Conservation (phyloP, 305 asterid genomes). For the Stenogyne calaminthoides region DNA sequence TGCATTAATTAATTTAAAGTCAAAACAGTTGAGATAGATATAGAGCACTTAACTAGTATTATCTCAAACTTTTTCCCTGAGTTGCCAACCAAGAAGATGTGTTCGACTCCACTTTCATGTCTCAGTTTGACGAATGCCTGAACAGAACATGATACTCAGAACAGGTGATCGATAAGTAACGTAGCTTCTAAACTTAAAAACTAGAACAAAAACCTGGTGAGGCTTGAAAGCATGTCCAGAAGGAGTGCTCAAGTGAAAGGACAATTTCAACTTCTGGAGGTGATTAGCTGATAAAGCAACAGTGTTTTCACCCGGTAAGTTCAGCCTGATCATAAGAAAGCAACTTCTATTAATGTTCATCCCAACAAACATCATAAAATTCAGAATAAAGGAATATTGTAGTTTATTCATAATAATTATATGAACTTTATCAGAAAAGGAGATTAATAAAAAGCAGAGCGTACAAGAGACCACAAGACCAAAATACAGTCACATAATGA, state of each 20-base stretch:
- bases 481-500: background rate
- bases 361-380: slow-evolving; percentile 19
- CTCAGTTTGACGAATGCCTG: slow-evolving; percentile 87
- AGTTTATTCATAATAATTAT: background rate
- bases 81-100: slow-evolving; percentile 79
- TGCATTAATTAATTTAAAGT: slow-evolving; percentile 14
- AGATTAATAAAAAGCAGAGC: background rate
- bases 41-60: slow-evolving; percentile 58
- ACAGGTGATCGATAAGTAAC: slow-evolving; percentile 23
- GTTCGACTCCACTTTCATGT: slow-evolving; percentile 89
- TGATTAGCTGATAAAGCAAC: slow-evolving; percentile 88
- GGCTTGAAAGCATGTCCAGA: slow-evolving; percentile 79
- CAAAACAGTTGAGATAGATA: slow-evolving; percentile 19
- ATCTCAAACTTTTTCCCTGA: slow-evolving; percentile 69
- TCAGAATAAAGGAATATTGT: slow-evolving; percentile 14
- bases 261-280: slow-evolving; percentile 83
- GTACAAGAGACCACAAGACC: slow-evolving; percentile 19
- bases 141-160: slow-evolving; percentile 33
- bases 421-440: slow-evolving; percentile 16
- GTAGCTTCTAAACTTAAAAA: slow-evolving; percentile 14
- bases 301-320: slow-evolving; percentile 52
- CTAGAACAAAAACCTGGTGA: slow-evolving; percentile 69
- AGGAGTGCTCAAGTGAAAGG: slow-evolving; percentile 76
- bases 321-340: slow-evolving; percentile 55
- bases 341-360: slow-evolving; percentile 16